Base-by-base conservation (phyloP, 2,329 filamentous ascomycete species). In the Metarhizium sp. region DNA sequence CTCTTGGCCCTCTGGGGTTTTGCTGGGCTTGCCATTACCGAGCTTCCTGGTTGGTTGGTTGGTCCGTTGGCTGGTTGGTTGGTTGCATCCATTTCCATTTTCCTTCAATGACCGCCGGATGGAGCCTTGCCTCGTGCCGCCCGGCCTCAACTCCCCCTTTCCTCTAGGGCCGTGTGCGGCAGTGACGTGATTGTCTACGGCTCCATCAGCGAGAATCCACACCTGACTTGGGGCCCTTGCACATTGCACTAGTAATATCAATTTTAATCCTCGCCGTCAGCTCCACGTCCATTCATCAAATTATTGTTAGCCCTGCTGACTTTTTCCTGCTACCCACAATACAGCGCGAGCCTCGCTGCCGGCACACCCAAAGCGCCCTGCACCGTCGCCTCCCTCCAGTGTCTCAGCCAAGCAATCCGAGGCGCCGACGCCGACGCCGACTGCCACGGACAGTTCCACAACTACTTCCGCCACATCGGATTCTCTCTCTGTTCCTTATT, bases 121-220 rank as follows among this genome's bases (percentile, higher is more conserved):
- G 51, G 36, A 54, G 34, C 55, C 51, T 36, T 52, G 53, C 58
- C 58, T 55, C 53, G 55, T 57, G 50, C 43, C 52, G 34, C 43
- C 20, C 4, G n/a, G 10, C 6, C 32, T 16, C 25, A 48, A 45
- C n/a, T 18, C 53, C 18, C 53, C 50, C 20, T 46, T 34, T 34
- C 32, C 32, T 11, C 32, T 11, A 14, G 52, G 45, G 52, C 56
- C 50, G 52, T 53, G 49, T 55, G 38, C 53, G 52, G 55, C 29
- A 46, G 58, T 60, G 59, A 60, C 59, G 59, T 60, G 59, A 59
- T 55, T 52, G 57, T 53, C 45, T 50, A 38, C 59, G 42, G 53
- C 51, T 58, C 42, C 38, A 38, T 53, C 50, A 45, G 25, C 45
- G 25, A n/a, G 25, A 30, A 48, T 48, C 45, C 45, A 29, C 45